These are phyloP conservation scores for Aureobasidium mangrovei DNA, from an alignment of 2,329 filamentous ascomycete species.

Conservation along the genomic window DNA sequence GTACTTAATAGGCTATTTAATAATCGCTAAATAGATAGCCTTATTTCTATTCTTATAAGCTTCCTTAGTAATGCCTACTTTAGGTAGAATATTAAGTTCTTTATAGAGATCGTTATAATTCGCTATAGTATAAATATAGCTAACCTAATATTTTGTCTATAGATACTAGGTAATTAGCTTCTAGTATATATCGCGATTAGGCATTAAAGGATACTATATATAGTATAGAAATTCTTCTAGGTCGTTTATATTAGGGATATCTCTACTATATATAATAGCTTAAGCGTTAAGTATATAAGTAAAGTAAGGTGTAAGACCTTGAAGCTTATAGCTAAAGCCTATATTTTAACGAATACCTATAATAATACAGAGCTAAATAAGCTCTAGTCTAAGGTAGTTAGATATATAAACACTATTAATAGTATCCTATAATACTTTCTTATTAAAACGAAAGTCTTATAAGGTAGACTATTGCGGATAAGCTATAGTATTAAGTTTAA, in stretches of 20 bases:
- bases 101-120: slow-evolving; percentile 30
- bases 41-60: slow-evolving; percentile 25
- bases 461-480: slow-evolving; percentile 8
- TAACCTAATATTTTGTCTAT: slow-evolving; percentile 29
- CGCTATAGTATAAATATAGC: slow-evolving; percentile 33
- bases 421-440: background rate
- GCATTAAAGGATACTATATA: slow-evolving; percentile 34
- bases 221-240: slow-evolving; percentile 31
- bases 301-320: slow-evolving; percentile 14
- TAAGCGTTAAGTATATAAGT: slow-evolving; percentile 27
- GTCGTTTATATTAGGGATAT: slow-evolving; percentile 23
- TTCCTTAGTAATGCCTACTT: slow-evolving; percentile 35
- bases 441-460: slow-evolving; percentile 11
- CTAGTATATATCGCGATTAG: slow-evolving; percentile 31
- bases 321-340: slow-evolving; percentile 16
- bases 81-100: slow-evolving; percentile 33
- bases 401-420: slow-evolving; percentile 6
- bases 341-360: slow-evolving; percentile 18
- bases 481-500: slow-evolving; percentile 6
- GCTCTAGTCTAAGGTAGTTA: slow-evolving; percentile 1
- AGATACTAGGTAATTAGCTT: slow-evolving; percentile 27
- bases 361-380: slow-evolving; percentile 10
- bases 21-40: slow-evolving; percentile 22
- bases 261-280: slow-evolving; percentile 30
- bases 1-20: slow-evolving; percentile 23